Conservation (phyloP, 2,329 filamentous ascomycete species). For the Cercospora sesami region DNA sequence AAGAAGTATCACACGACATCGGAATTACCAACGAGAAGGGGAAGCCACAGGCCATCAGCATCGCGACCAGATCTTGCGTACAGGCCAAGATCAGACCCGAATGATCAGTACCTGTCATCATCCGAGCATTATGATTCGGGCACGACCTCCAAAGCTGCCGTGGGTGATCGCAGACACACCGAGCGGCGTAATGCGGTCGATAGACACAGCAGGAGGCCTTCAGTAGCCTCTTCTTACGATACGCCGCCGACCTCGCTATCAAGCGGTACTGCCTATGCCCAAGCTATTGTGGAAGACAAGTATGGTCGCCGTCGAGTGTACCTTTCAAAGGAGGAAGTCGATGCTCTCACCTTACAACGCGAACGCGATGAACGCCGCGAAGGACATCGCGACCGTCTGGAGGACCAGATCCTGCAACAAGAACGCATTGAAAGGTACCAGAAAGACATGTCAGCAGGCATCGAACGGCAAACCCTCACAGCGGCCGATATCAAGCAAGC, state of each 20-base stretch:
- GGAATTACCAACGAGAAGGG: not conserved
- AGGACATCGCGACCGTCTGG: constrained; percentile 11
- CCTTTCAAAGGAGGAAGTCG: constrained; percentile 30
- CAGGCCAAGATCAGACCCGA: constrained; percentile 1
- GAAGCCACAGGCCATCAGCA: not conserved
- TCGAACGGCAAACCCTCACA: constrained; percentile 29
- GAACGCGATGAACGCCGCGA: constrained; percentile 21
- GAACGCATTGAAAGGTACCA: constrained; percentile 35
- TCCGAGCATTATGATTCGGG: constrained; percentile 33
- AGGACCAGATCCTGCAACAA: constrained; percentile 15
- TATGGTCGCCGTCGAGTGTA: constrained; percentile 31
- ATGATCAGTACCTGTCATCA: constrained; percentile 21
- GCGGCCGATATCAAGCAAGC: constrained; percentile 34
- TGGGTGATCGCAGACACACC: constrained; percentile 22
- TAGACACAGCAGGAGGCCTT: constrained; percentile 35
- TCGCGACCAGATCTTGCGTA: not conserved
- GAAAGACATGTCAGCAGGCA: constrained; percentile 25
- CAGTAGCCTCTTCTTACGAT: constrained; percentile 34
- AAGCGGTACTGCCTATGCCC: constrained; percentile 26
- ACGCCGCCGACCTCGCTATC: constrained; percentile 36
- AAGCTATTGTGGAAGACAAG: constrained; percentile 33
- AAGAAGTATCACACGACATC: constrained; percentile 9
- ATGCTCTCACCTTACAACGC: constrained; percentile 25
- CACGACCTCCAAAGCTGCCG: constrained; percentile 27
- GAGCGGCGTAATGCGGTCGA: constrained; percentile 26